Base-by-base conservation (phyloP, 1,139 yeast genomes). In the Magnusiomyces tetraspermus region DNA sequence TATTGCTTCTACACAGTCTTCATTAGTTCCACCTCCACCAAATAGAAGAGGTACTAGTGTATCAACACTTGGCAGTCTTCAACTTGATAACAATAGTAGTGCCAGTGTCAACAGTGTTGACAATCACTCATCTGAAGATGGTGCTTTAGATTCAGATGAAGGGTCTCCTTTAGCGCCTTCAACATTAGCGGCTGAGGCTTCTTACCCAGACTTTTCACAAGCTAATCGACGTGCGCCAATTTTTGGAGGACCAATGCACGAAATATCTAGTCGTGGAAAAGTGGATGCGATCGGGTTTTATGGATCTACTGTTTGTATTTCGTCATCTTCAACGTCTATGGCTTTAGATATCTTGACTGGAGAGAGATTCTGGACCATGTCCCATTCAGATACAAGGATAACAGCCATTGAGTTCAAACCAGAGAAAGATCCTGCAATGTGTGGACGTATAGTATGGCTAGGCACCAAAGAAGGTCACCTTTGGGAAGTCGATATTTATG, bases 381-480 rank as follows among this genome's bases (percentile, higher is more conserved):
- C 53, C 15, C 64, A 61, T 43, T 57, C 58, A 15, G 70, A 64
- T 3, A 55, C 60, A 26, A 61, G 59, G 50, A 59, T 66, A 28
- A 59, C 69, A 1, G 64, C 70, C 4, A 52, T 63, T 28, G 62
- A 59, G 51, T 52, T 62, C 57, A 31, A 52, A 58, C 50, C 55
- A 2, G 52, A 49, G 5, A 53, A 48, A 3, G 63, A 61, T 5
- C 60, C 61, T 22, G 31, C 19, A 1, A 15, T 44, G 40, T 36
- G 42, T 17, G 64, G 64, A 4, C 54, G 57, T 2, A 54, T 58
- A 19, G 51, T 70, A 10, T 70, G 73, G 73, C 54, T 68, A 1
- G 74, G 74, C 1, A 66, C 71, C 5, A 67, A 64, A 51, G 72
- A 70, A 19, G 74, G 74, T 3, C 60, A 61, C 15, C 45, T 70